Conservation (phyloP, 2,329 filamentous ascomycete species). For the Pseudocercospora vitis region DNA sequence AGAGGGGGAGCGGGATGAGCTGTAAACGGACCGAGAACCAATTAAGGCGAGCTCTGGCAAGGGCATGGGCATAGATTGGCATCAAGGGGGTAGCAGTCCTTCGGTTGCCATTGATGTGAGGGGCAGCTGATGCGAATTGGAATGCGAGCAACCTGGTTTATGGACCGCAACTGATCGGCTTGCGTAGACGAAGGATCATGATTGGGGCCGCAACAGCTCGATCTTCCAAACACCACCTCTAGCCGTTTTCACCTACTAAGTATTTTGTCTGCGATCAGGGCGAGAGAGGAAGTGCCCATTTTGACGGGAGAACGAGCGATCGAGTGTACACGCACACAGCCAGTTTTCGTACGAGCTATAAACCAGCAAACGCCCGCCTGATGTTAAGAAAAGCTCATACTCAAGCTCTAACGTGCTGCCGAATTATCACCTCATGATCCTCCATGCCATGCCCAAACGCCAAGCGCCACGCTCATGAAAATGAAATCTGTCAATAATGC, state of each 20-base stretch:
- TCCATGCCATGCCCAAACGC: slow-evolving; percentile 13
- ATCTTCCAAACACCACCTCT: not conserved
- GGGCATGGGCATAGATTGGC: not conserved
- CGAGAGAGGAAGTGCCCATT: slow-evolving; percentile 1
- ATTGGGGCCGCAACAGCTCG: not conserved
- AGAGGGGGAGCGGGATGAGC: slow-evolving; percentile 7
- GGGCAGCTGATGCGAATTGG: not conserved
- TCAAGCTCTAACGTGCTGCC: slow-evolving; percentile 3
- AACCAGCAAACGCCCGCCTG: not conserved
- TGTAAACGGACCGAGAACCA: not conserved
- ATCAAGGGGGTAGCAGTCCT: too few relatives aligned
- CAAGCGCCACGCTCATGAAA: slow-evolving; percentile 14
- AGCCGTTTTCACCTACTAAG: not conserved
- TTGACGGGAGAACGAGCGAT: too few relatives aligned
- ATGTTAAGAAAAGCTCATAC: slow-evolving; percentile 6
- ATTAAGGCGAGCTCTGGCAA: slow-evolving; percentile 1
- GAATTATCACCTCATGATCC: slow-evolving; percentile 10
- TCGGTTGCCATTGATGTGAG: not conserved
- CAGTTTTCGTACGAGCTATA: too few relatives aligned
- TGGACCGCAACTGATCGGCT: not conserved
- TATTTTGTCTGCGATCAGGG: too few relatives aligned
- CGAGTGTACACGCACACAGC: too few relatives aligned
- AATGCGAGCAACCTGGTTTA: not conserved
- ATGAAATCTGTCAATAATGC: slow-evolving; percentile 16
- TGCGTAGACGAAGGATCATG: not conserved